These are phyloP conservation scores for Cyclotella kingstonii DNA, from an alignment of 108 stramenopile genomes.

Conservation along the genomic window DNA sequence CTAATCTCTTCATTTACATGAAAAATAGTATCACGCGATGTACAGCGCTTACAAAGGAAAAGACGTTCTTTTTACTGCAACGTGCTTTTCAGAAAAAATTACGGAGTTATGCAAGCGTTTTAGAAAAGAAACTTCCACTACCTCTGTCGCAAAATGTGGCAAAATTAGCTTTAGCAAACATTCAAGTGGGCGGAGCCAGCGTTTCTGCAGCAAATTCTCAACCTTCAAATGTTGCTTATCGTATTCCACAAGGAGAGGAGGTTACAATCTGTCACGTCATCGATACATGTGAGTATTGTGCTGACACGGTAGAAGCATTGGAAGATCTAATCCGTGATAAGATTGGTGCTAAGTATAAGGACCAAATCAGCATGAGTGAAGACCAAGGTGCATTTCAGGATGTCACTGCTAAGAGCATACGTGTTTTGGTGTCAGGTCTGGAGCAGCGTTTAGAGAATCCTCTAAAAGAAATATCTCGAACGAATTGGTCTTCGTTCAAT, in stretches of 20 bases:
- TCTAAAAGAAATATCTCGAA: conserved; percentile 68
- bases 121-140: conserved; percentile 75
- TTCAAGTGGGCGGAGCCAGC: conserved; percentile 29
- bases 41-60: conserved; percentile 92
- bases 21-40: conserved; percentile 93
- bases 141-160: conserved; percentile 43
- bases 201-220: conserved; percentile 1
- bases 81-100: conserved; percentile 86
- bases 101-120: conserved; percentile 76
- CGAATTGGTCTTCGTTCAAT: conserved; percentile 83
- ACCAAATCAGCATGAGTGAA: conserved; percentile 79
- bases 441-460: conserved; percentile 77
- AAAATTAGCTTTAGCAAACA: conserved; percentile 46
- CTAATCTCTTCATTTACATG: conserved; percentile 95
- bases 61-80: conserved; percentile 91
- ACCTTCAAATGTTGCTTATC: conserved; percentile 31
- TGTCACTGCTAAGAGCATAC: conserved; percentile 86
- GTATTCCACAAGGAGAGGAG: conserved; percentile 83
- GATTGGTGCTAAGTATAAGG: conserved; percentile 80
- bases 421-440: conserved; percentile 86
- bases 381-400: conserved; percentile 92
- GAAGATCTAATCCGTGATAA: conserved; percentile 93
- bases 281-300: conserved; percentile 97
- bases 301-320: conserved; percentile 92
- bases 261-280: conserved; percentile 91